phyloP scores from a whole-genome alignment of 305 asterid species.

The Fraxinus albicans region DNA sequence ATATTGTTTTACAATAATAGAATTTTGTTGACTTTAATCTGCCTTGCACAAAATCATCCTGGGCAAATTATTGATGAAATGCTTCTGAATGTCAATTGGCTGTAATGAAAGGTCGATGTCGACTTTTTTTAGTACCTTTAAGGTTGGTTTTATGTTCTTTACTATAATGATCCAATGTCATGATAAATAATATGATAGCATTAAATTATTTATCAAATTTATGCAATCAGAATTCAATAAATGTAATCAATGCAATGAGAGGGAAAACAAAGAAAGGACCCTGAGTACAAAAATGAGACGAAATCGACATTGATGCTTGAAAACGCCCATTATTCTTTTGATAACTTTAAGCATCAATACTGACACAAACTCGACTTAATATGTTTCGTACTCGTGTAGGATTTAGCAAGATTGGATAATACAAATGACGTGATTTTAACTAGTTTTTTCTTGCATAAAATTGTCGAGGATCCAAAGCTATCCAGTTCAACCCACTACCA shows the following conservation, averaged over 20 bases:
- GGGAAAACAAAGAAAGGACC: not conserved
- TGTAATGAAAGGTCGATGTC: not conserved
- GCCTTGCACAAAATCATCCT: not conserved
- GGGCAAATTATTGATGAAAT: not conserved
- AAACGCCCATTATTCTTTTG: not conserved
- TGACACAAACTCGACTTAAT: not conserved
- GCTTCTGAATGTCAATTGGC: not conserved
- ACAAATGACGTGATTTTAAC: not conserved
- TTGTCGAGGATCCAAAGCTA: not conserved
- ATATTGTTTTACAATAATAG: not conserved
- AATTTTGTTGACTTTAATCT: not conserved
- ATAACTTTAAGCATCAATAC: not conserved
- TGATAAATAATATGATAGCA: not conserved
- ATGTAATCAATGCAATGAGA: not conserved
- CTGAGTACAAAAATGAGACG: not conserved
- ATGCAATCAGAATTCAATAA: not conserved
- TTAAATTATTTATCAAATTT: not conserved
- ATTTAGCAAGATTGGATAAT: not conserved
- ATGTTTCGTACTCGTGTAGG: not conserved
- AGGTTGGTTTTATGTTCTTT: not conserved
- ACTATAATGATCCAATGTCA: not conserved
- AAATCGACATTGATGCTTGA: not conserved
- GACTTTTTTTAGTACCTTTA: not conserved
- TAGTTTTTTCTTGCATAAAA: not conserved
- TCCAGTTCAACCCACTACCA: not conserved